Evolutionary conservation across 306 rosid genomes (phyloP).

Genomic region (Betula pendula): DNA sequence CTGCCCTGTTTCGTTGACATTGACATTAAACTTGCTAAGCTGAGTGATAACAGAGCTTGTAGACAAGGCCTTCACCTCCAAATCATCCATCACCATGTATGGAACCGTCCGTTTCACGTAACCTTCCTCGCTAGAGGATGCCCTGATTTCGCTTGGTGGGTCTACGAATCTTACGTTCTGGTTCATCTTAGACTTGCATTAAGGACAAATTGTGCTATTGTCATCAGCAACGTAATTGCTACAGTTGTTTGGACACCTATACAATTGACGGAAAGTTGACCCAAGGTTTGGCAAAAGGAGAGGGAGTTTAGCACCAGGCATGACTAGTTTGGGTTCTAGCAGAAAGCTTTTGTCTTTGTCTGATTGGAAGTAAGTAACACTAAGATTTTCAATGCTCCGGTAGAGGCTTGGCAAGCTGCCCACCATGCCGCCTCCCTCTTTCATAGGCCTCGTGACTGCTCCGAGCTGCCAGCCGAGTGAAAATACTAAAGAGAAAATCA

Average conservation of each 20-base stretch:
- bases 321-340: not conserved
- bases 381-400: constrained; percentile 16
- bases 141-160: not conserved
- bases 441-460: constrained; percentile 7
- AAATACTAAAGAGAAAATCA: constrained; percentile 27
- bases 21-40: constrained; percentile 10
- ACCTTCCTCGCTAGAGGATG: not conserved
- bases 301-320: not conserved
- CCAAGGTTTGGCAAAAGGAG: no score
- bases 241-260: no score
- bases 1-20: constrained; percentile 22
- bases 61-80: constrained; percentile 34
- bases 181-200: no score
- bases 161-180: not conserved
- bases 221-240: no score
- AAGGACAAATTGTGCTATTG: not conserved
- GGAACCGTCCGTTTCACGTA: constrained; percentile 32
- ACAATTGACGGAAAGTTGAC: no score
- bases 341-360: not conserved
- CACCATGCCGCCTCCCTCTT: not conserved
- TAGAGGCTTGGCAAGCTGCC: constrained; percentile 16
- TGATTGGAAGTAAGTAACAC: not conserved
- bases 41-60: constrained; percentile 4
- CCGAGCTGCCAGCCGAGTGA: constrained; percentile 21
- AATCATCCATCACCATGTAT: constrained; percentile 43